Base-by-base conservation (phyloP, 176 grass and related monocot species). In the Aegilops sharonensis region DNA sequence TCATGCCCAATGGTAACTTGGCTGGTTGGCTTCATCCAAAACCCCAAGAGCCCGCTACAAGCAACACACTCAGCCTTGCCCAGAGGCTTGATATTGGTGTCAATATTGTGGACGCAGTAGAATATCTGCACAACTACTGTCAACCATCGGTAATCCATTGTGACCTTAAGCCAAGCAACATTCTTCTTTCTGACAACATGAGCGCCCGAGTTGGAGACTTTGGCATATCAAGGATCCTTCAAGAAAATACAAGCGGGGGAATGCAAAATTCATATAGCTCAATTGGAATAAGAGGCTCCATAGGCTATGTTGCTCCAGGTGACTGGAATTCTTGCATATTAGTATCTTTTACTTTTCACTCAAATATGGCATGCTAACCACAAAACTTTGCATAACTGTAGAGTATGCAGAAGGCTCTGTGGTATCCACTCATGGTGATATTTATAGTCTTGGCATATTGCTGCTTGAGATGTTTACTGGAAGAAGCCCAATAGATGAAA, bases 241-340 rank as follows among this genome's bases (percentile, higher is more conserved):
- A 75, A 30, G 72, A 75, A 18, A 75, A 52, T 75, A 52, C 72
- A 75, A 52, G 24, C 1, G 17, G 29, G 20, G 29, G 43, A 20
- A 52, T 75, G 72, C 43, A 75, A 75, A 15, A 14, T 52, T 52
- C 72, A 75, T 75, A 75, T 75, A 75, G 43, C 72, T 52, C 72
- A 52, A 20, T 8, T 27, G 43, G 42, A 5, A 75, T 75, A 3
- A 50, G 72, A 75, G 72, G 72, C 9, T 75, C 72, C 4, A 75
- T 75, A 75, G 72, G 72, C 72, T 75, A 75, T 52, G 43, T 75
- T 50, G 72, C 72, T 75, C 72, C 72, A 75, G 72, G 72, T 75
- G 12, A 75, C 42, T 75, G 14, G 10, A 75, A 52, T 9, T 50
- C 4, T 20, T 14, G 45, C 3, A 12, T 71, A 42, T 18, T 31